Base-by-base conservation (phyloP, 177 flowering plant species). In the Vitis hybrid region DNA sequence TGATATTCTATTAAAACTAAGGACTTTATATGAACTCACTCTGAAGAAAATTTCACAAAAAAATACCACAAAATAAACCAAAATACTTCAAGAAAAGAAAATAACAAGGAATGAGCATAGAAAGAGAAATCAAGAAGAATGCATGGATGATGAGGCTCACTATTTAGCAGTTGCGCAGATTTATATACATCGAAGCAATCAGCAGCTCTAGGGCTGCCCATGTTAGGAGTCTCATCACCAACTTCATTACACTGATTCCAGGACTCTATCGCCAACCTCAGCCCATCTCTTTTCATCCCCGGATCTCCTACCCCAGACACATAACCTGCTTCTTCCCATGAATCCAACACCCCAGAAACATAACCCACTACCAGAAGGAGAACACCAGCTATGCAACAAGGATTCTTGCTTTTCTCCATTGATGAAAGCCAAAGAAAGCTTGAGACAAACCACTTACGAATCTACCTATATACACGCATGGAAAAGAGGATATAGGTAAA, bases 191-290 rank as follows among this genome's bases (percentile, higher is more conserved):
- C 87, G 65, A 86, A 88, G 81, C 97, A 91, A 77, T 91, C 94
- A 7, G 94, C 97, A 48, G 81, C 85, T 75, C 97, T 84, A 0
- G 94, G 97, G 68, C 97, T 90, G 5, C 91, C 91, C 86, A 84
- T 84, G 18, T 62, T 11, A 18, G 87, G 86, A 72, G 74, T 80
- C 81, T 91, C 91, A 31, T 77, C 79, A 2, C 90, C 97, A 68
- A 90, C 97, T 72, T 91, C 93, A 72, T 91, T 91, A 79, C 94
- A 91, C 13, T 82, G 85, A 68, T 91, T 91, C 97, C 97, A 91
- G 6, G 89, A 75, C 69, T 91, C 94, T 9, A 91, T 73, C 0
- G 89, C 97, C 67, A 91, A 75, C 18, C 94, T 74, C 31, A 89
- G 71, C 18, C 75, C 80, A 63, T 88, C 88, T 67, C 87, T 84